Conservation (phyloP, 805 yeast genomes). For the Metschnikowia dekortorum region DNA sequence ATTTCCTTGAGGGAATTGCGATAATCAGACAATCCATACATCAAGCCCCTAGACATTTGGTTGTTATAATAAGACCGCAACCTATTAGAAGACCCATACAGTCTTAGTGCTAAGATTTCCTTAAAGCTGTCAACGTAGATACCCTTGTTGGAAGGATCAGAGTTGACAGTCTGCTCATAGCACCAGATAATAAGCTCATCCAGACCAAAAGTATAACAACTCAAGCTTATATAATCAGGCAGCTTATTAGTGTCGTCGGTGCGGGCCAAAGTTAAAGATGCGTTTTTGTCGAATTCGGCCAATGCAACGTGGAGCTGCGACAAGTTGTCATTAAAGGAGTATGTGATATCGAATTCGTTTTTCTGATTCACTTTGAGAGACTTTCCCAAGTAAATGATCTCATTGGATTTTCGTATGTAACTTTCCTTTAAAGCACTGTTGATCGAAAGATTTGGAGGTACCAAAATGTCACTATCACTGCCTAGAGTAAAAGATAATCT, state of each 20-base stretch:
- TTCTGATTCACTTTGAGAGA: conserved; percentile 4
- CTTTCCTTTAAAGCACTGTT: conserved; percentile 40
- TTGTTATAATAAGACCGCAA: conserved; percentile 28
- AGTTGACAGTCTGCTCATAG: conserved; percentile 33
- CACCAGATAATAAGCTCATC: conserved; percentile 40
- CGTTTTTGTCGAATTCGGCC: conserved; percentile 36
- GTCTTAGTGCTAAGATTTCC: conserved; percentile 17
- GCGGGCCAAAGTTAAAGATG: conserved; percentile 22
- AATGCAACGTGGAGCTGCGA: conserved; percentile 30
- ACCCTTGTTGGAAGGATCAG: conserved; percentile 30
- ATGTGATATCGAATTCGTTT: conserved; percentile 17
- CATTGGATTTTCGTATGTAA: conserved; percentile 50
- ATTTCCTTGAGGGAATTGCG: conserved; percentile 26
- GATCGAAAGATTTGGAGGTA: conserved; percentile 44
- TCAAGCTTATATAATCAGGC: conserved; percentile 28
- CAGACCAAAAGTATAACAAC: conserved; percentile 28
- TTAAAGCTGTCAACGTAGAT: conserved; percentile 37
- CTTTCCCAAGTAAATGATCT: conserved; percentile 40
- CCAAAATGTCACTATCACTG: conserved; percentile 28
- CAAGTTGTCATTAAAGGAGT: conserved; percentile 32
- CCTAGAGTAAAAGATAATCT: conserved; percentile 43
- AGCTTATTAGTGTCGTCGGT: conserved; percentile 20
- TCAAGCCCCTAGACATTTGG: conserved; percentile 23
- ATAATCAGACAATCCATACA: conserved; percentile 34
- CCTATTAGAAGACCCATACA: conserved; percentile 16